Conservation (phyloP, 2,329 filamentous ascomycete genomes). For the Colletotrichum sansevieriae region DNA sequence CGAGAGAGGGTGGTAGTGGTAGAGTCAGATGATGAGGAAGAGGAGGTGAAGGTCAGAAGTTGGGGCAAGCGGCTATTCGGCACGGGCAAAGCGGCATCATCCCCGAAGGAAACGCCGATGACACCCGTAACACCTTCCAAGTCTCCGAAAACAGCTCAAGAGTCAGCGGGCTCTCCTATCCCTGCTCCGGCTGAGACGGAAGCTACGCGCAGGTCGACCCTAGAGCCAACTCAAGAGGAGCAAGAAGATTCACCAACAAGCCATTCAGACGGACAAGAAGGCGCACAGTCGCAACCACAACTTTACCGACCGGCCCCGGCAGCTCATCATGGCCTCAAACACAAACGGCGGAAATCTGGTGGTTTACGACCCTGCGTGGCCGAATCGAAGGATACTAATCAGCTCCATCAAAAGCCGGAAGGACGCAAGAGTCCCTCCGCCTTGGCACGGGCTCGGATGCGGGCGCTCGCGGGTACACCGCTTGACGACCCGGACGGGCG, state of each 20-base stretch:
- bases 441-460: slow-evolving; percentile 59
- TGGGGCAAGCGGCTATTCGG: slow-evolving; percentile 54
- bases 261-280: slow-evolving; percentile 18
- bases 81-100: slow-evolving; percentile 36
- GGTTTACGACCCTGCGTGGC: slow-evolving; percentile 35
- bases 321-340: slow-evolving; percentile 14
- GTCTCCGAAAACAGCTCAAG: slow-evolving; percentile 26
- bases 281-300: slow-evolving; percentile 11
- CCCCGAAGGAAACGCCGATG: slow-evolving; percentile 36
- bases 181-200: slow-evolving; percentile 23
- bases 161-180: slow-evolving; percentile 4
- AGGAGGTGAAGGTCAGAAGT: slow-evolving; percentile 51
- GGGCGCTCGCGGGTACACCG: slow-evolving; percentile 58
- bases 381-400: slow-evolving; percentile 13
- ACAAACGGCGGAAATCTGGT: slow-evolving; percentile 31
- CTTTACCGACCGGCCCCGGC: slow-evolving; percentile 10
- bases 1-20: slow-evolving; percentile 65
- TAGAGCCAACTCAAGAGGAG: slow-evolving; percentile 40
- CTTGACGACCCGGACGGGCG: slow-evolving; percentile 58
- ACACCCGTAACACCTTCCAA: slow-evolving; percentile 32
- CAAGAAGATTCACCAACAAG: slow-evolving; percentile 35
- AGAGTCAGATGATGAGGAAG: slow-evolving; percentile 49
- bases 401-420: slow-evolving; percentile 34
- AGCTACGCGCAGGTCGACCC: slow-evolving; percentile 22
- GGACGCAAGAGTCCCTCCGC: slow-evolving; percentile 58